These are phyloP conservation scores for Epichloe festucae DNA, from an alignment of 2,329 filamentous ascomycete species.

Conservation along the genomic window DNA sequence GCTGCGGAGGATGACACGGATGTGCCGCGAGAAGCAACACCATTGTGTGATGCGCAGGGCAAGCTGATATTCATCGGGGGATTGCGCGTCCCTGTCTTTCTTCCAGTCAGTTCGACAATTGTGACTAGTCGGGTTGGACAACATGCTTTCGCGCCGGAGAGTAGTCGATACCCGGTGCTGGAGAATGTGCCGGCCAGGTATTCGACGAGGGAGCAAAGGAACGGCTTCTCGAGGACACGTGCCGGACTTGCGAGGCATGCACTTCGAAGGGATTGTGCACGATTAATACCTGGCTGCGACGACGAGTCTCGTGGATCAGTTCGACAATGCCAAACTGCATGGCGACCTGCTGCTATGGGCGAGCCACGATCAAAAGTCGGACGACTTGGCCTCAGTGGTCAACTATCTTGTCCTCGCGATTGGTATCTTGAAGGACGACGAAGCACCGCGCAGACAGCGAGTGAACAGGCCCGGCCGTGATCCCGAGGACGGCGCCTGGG, in stretches of 20 bases:
- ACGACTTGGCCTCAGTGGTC: conserved; percentile 28
- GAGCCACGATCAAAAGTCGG: conserved; percentile 17
- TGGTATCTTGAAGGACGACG: conserved; percentile 29
- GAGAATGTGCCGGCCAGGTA: conserved; percentile 26
- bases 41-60: conserved; percentile 38
- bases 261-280: conserved; percentile 18
- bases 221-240: conserved; percentile 1
- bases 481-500: no score
- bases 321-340: conserved; percentile 26
- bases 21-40: conserved; percentile 38
- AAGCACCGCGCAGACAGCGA: conserved; percentile 11
- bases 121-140: conserved; percentile 35
- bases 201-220: conserved; percentile 2
- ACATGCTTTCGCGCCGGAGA: conserved; percentile 37
- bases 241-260: conserved; percentile 16
- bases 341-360: conserved; percentile 31
- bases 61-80: conserved; percentile 42
- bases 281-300: conserved; percentile 26
- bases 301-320: conserved; percentile 34
- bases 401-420: conserved; percentile 39
- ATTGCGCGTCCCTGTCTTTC: conserved; percentile 42
- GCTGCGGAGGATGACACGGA: conserved; percentile 38
- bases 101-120: conserved; percentile 42
- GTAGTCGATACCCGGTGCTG: conserved; percentile 35
- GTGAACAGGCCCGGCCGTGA: no score